These are phyloP conservation scores for Mallotus nudiflorus DNA, from an alignment of 345 rosid genomes.

Conservation along the genomic window DNA sequence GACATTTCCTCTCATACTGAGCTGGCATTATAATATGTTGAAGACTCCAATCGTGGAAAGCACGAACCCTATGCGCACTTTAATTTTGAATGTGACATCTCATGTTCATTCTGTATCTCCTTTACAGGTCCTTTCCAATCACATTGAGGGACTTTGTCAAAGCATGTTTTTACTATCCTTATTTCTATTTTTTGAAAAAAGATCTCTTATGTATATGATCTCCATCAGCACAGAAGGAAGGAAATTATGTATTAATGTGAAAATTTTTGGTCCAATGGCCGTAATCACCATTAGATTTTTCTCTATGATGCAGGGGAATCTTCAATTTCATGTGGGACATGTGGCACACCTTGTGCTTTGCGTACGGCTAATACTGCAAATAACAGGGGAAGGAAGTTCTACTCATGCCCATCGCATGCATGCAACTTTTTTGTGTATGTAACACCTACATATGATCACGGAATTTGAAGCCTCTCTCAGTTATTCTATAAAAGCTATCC, in stretches of 20 bases:
- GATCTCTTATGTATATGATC: neutral
- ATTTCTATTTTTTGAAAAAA: too few species aligned
- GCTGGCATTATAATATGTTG: neutral
- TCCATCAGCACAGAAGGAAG: neutral
- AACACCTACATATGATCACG: slow-evolving; percentile 5
- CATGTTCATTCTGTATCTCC: too few species aligned
- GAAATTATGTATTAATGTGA: neutral
- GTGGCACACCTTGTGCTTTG: slow-evolving; percentile 62
- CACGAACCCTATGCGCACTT: neutral
- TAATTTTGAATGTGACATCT: neutral
- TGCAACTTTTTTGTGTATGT: slow-evolving; percentile 92
- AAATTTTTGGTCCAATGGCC: neutral
- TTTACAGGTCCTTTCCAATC: neutral
- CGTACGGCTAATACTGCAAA: slow-evolving; percentile 86
- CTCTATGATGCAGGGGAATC: slow-evolving; percentile 59
- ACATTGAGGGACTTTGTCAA: too few species aligned
- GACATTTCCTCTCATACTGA: neutral
- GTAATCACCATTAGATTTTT: neutral
- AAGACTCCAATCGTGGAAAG: neutral
- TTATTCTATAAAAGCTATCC: neutral
- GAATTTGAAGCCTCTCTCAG: neutral
- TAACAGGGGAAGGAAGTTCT: slow-evolving; percentile 92
- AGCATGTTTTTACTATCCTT: too few species aligned
- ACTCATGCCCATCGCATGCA: slow-evolving; percentile 68
- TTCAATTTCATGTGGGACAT: slow-evolving; percentile 59